Evolutionary conservation across 495 filamentous ascomycete genomes (phyloP), one percentile per base, ranked within the genome.

Genomic region (Podospora fimiseda): DNA sequence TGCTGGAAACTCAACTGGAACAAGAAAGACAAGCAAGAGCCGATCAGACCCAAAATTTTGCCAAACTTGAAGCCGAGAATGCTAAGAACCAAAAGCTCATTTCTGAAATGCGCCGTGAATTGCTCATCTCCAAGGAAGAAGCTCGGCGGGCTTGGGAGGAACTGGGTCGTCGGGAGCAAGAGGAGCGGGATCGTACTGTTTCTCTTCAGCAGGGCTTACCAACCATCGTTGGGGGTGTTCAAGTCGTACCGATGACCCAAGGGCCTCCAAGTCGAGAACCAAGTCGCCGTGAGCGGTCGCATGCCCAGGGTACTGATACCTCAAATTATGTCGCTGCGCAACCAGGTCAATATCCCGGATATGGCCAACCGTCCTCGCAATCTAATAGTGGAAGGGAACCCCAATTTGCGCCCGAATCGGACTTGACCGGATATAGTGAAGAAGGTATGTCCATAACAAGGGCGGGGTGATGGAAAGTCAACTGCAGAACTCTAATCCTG

Each of bases 91-190:
- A 95, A 53, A 86, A 88, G 52, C 68, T 89, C 59, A 79, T 95
- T 16, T 73, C 75, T 15, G 93, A 98, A 66, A 88, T 94, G 84
- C 83, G 82, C 36, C 84, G 92, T 40, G 93, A 98, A 67, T 73
- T 98, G 24, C 81, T 87, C 52, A 98, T 98, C 46, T 93, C 89
- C 36, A 96, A 95, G 61, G 92, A 96, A 54, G 93, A 98, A 70
- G 93, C 94, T 22, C 82, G 94, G 24, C 80, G 93, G 48, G 93
- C 93, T 1, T 98, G 93, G 93, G 93, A 98, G 63, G 93, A 98
- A 62, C 81, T 98, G 2, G 93, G 93, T 16, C 80, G 93, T 41
- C 82, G 91, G 43, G 94, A 96, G 67, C 90, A 96, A 59, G 90
- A 95, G 67, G 92, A 96, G 66, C 80, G 94, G n/a, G 92, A 97